Conservation (phyloP, 2,329 filamentous ascomycete genomes). For the Zarea fungicola region DNA sequence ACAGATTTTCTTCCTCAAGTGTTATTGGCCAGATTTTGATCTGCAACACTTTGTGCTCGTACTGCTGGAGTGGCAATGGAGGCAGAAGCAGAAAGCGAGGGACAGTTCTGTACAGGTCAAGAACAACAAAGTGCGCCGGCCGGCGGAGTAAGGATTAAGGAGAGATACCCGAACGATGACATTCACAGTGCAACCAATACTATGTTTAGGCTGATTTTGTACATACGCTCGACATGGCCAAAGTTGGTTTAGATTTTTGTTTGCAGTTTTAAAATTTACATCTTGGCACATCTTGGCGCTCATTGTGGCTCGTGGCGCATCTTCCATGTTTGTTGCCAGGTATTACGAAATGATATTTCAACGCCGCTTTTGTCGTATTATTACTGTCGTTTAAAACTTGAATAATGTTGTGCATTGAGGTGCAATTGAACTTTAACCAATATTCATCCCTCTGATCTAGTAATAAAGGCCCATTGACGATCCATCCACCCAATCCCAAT, state of each 20-base stretch:
- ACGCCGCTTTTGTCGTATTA: too few relatives aligned
- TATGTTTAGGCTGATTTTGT: neutral
- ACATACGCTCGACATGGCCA: conserved; percentile 1
- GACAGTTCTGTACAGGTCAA: conserved; percentile 29
- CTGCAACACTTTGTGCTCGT: conserved; percentile 91
- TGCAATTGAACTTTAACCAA: too few relatives aligned
- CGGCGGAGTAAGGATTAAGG: conserved; percentile 17
- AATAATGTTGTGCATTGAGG: too few relatives aligned
- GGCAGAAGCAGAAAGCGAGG: conserved; percentile 51
- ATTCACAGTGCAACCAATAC: neutral
- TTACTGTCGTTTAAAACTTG: too few relatives aligned
- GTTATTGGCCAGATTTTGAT: conserved; percentile 94
- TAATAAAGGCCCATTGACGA: too few relatives aligned
- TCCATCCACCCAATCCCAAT: neutral
- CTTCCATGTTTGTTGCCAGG: neutral
- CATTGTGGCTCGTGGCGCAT: neutral
- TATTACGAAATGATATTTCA: too few relatives aligned
- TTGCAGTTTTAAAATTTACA: conserved; percentile 5
- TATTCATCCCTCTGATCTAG: too few relatives aligned
- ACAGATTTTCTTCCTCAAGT: conserved; percentile 86
- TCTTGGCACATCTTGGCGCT: neutral
- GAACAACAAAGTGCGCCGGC: conserved; percentile 21
- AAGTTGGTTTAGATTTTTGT: neutral
- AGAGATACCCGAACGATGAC: conserved; percentile 4
- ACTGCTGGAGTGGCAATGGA: conserved; percentile 81